phyloP scores from a whole-genome alignment of 1,284 basidiomycete genomes.

The Ustilago xerochloae region DNA sequence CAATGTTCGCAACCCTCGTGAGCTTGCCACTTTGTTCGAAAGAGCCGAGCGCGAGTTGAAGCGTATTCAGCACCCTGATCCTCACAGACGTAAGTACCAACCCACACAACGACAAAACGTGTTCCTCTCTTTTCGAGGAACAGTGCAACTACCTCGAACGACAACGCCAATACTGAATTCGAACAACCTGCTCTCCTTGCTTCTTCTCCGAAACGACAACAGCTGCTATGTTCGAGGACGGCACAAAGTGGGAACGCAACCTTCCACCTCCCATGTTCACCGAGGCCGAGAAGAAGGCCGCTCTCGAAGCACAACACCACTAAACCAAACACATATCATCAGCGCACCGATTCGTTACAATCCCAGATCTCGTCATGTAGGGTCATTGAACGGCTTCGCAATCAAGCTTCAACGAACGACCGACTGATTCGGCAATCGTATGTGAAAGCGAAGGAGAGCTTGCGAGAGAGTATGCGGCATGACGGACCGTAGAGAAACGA shows the following conservation, averaged over 20 bases:
- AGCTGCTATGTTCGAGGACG: slow-evolving; percentile 67
- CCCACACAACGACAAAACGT: background rate
- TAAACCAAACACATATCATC: background rate
- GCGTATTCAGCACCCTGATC: slow-evolving; percentile 82
- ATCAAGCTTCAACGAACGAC: background rate
- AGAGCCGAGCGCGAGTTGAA: slow-evolving; percentile 83
- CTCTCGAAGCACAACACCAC: slow-evolving; percentile 57
- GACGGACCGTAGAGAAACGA: no score
- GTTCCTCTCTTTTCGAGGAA: background rate
- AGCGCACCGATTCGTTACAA: background rate
- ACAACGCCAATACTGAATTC: slow-evolving; percentile 7
- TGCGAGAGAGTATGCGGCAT: no score
- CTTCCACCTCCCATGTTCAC: slow-evolving; percentile 63
- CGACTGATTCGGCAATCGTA: background rate
- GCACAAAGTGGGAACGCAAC: slow-evolving; percentile 66
- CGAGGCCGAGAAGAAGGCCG: slow-evolving; percentile 65
- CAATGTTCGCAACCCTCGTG: slow-evolving; percentile 86
- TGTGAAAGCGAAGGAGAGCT: background rate
- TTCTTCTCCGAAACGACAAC: background rate
- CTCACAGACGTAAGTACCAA: slow-evolving; percentile 80
- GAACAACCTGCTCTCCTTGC: no score
- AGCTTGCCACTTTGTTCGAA: slow-evolving; percentile 81
- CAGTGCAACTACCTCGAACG: background rate
- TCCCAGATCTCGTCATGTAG: background rate
- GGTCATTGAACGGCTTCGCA: background rate